Base-by-base conservation (phyloP, 2,329 filamentous ascomycete genomes). In the Fusarium pseudocircinatum region DNA sequence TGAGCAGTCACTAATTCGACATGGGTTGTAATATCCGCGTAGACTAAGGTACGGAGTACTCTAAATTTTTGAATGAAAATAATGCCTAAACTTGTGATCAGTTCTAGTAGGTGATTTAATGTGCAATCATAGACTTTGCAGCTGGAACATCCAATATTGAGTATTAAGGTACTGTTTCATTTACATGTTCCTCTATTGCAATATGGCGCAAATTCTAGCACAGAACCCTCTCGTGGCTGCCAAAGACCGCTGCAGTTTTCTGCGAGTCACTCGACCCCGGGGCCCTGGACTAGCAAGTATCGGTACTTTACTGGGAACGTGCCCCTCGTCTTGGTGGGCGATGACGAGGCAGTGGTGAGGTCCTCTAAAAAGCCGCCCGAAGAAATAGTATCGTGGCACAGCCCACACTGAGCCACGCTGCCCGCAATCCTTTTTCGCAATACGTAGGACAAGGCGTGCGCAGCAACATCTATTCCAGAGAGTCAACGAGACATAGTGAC, bases 311-410 rank as follows among this genome's bases (percentile, higher is more conserved):
- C 39, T 32, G n/a, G 73, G 74, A 75, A 73, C 75, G 70, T 77
- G 69, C 72, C 72, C 70, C 67, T 69, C 69, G 69, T 76, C 68
- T 64, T 73, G 68, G 73, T 69, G 75, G 79, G 78, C 77, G 82
- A 83, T 83, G 82, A 83, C 82, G 82, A 83, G 82, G 82, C 82
- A 82, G 78, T 78, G 76, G 75, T 76, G 56, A 66, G 43, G 68
- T 57, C 71, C 58, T 54, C 58, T 63, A 60, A 75, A 49, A 58
- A 63, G 60, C 26, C 60, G 60, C 58, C 60, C 61, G 60, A 66
- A 61, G 52, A 63, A 66, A 63, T 49, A 26, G 64, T 60, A 75
- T 74, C 72, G 75, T 77, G 75, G 75, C 75, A 76, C 75, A 77
- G 75, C 72, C 63, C 36, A 24, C 30, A 62, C 75, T 73, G 64